Percentiles rank a stretch among this genome's conserved stretches.
These are phyloP conservation scores for Saccharomyces uvarum DNA, from an alignment of 1,139 yeast genomes.

Conservation along the genomic window DNA sequence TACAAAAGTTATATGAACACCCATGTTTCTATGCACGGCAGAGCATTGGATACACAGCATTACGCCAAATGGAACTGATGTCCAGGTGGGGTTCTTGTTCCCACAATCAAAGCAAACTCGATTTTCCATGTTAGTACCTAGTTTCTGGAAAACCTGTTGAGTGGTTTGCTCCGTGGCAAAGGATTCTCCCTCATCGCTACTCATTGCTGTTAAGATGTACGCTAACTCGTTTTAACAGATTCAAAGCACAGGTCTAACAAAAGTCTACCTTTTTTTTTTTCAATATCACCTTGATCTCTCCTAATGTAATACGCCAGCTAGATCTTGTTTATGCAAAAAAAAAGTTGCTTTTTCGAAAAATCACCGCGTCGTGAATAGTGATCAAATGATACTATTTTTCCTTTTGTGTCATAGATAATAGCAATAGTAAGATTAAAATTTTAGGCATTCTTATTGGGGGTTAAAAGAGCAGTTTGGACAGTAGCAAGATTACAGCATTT, in stretches of 20 bases:
- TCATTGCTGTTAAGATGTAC: neutral
- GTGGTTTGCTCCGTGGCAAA: slow-evolving; percentile 29
- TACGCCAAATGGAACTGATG: slow-evolving; percentile 92
- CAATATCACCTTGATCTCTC: neutral
- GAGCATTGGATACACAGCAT: slow-evolving; percentile 92
- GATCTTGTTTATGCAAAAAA: neutral
- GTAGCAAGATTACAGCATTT: neutral
- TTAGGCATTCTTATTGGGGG: neutral
- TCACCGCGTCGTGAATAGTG: neutral
- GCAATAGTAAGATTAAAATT: neutral
- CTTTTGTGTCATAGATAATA: neutral
- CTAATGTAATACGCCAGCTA: neutral
- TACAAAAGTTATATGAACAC: slow-evolving; percentile 93
- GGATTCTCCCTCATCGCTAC: slow-evolving; percentile 27
- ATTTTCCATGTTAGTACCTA: slow-evolving; percentile 45
- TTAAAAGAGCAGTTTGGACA: neutral
- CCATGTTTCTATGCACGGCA: slow-evolving; percentile 91
- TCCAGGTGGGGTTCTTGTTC: slow-evolving; percentile 96
- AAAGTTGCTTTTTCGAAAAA: slow-evolving; percentile 1
- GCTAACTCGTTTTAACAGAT: neutral
- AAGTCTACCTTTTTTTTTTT: neutral
- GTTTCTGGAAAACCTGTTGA: slow-evolving; percentile 28
- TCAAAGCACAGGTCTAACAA: neutral
- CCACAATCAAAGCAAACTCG: slow-evolving; percentile 87
- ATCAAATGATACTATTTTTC: neutral